A percentile compares a stretch with the other conserved stretches of the same genome.
phyloP scores from a whole-genome alignment of 257 asterid genomes.

The Fraxinus americana region DNA sequence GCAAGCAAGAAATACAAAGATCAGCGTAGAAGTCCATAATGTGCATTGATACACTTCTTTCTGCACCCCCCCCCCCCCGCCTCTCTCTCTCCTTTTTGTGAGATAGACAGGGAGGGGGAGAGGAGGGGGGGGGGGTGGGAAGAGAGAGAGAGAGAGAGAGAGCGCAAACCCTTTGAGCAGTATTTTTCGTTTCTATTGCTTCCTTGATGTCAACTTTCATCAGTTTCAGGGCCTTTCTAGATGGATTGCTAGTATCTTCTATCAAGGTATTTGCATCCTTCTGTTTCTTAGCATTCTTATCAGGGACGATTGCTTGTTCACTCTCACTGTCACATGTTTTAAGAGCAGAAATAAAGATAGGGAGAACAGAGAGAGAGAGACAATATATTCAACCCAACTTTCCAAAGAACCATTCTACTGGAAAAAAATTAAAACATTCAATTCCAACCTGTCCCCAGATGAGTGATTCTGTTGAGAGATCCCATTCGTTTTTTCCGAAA shows the following conservation, averaged over 20 bases:
- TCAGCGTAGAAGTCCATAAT: conserved; percentile 9
- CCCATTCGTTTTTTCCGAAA: conserved; percentile 32
- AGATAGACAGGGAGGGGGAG: not conserved
- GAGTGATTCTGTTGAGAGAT: conserved; percentile 42
- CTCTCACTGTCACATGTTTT: conserved; percentile 50
- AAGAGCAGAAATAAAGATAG: conserved; percentile 22
- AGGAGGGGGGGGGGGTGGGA: not conserved
- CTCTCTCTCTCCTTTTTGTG: no score
- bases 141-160: conserved; percentile 25
- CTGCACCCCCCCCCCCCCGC: no score
- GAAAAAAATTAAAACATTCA: conserved; percentile 6
- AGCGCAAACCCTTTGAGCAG: conserved; percentile 68
- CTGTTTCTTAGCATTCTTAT: conserved; percentile 58
- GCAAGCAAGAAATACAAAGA: conserved; percentile 9
- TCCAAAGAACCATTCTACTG: not conserved
- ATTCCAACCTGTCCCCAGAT: conserved; percentile 58
- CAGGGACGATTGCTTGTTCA: conserved; percentile 43
- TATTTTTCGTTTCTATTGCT: conserved; percentile 61
- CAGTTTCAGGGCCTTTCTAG: conserved; percentile 70
- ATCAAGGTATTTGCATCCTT: conserved; percentile 40
- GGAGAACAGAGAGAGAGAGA: not conserved
- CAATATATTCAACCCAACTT: conserved; percentile 19
- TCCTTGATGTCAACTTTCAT: conserved; percentile 80
- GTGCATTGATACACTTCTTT: not conserved
- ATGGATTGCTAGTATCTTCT: conserved; percentile 53